These are phyloP conservation scores for Leccinum solheimii DNA, from an alignment of 1,284 basidiomycete species.

Conservation along the genomic window DNA sequence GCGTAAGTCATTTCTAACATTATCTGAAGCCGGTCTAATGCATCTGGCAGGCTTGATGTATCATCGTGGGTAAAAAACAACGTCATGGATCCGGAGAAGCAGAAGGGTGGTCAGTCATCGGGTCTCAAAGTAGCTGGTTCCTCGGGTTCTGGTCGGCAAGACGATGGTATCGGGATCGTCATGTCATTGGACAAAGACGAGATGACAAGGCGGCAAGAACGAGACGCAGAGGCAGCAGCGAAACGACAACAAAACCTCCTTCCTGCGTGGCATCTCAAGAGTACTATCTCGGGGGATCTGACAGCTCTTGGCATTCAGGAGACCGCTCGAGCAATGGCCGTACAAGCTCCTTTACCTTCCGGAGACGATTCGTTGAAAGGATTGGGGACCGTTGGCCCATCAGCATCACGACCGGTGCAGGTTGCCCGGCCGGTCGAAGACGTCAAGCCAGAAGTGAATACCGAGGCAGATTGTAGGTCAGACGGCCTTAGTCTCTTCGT, in stretches of 20 bases:
- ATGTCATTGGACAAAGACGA: constrained; percentile 84
- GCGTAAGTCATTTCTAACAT: constrained; percentile 49
- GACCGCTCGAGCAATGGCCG: constrained; percentile 48
- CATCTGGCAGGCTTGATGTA: constrained; percentile 71
- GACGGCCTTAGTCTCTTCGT: background rate
- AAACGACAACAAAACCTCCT: constrained; percentile 88
- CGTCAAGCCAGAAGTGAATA: constrained; percentile 56
- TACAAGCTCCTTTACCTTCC: constrained; percentile 40
- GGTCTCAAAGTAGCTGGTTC: constrained; percentile 72
- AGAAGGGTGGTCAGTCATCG: constrained; percentile 50
- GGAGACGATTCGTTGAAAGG: constrained; percentile 72
- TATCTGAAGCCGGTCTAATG: constrained; percentile 3
- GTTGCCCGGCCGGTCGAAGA: constrained; percentile 39
- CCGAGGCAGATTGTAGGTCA: constrained; percentile 63
- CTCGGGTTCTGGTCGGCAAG: constrained; percentile 57
- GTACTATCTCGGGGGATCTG: constrained; percentile 89
- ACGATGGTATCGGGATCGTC: constrained; percentile 77
- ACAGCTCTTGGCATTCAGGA: constrained; percentile 84
- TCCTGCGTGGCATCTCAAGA: constrained; percentile 92
- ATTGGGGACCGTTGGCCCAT: constrained; percentile 52
- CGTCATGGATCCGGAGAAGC: constrained; percentile 58
- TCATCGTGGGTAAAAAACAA: constrained; percentile 75
- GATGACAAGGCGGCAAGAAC: constrained; percentile 60
- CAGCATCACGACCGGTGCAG: constrained; percentile 34
- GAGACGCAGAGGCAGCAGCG: constrained; percentile 69